Conservation (phyloP, 768 basidiomycete genomes). For the Podaxis carcinomalis region DNA sequence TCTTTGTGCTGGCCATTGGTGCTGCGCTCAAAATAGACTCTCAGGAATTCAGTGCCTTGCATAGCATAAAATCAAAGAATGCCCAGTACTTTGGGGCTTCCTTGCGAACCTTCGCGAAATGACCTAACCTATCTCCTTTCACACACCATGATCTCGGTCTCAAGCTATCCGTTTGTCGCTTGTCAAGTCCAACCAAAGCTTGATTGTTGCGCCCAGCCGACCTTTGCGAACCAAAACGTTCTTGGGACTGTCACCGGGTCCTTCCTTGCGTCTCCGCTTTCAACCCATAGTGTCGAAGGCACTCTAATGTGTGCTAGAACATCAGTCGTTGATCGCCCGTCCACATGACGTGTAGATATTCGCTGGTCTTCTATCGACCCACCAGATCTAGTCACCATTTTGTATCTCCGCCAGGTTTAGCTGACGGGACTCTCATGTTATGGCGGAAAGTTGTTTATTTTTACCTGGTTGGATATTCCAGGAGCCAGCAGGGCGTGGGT, state of each 20-base stretch:
- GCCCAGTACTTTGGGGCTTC: slow-evolving; percentile 5
- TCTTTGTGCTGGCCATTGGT: background rate
- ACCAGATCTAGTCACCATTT: slow-evolving; percentile 4
- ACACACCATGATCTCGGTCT: background rate
- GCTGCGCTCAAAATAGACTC: slow-evolving; percentile 1
- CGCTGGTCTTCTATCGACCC: background rate
- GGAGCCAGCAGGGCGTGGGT: background rate
- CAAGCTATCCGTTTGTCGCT: background rate
- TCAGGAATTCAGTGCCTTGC: slow-evolving; percentile 11
- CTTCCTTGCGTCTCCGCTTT: background rate
- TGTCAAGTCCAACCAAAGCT: background rate
- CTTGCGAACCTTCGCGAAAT: slow-evolving; percentile 5
- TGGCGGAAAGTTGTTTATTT: slow-evolving; percentile 8
- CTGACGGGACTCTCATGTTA: slow-evolving; percentile 7
- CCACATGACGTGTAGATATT: background rate
- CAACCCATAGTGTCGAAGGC: background rate
- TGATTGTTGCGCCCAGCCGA: background rate
- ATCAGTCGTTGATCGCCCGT: background rate
- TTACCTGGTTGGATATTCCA: background rate
- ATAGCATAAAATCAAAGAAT: slow-evolving; percentile 14
- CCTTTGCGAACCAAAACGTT: background rate
- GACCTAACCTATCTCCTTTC: background rate
- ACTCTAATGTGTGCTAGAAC: background rate
- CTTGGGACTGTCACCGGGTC: background rate
- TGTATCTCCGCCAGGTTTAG: slow-evolving; percentile 5